These are phyloP conservation scores for Fusarium pseudonygamai DNA, from an alignment of 2,329 filamentous ascomycete species.

Conservation along the genomic window DNA sequence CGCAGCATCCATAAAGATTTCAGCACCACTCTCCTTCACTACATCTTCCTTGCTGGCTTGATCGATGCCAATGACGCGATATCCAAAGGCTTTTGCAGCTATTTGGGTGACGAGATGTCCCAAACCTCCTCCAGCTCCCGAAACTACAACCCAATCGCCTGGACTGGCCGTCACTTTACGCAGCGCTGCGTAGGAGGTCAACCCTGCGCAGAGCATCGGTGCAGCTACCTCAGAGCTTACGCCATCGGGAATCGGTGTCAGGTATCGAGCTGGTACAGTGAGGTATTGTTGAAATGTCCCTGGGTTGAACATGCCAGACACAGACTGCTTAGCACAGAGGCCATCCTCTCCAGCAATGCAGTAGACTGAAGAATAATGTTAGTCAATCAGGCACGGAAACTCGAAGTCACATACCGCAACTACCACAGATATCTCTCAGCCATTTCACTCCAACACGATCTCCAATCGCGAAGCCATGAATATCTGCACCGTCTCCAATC, in stretches of 20 bases:
- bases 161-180: not conserved
- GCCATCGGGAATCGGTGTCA: accelerated
- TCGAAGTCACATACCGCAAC: not conserved
- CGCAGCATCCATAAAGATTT: not conserved
- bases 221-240: not conserved
- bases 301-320: not conserved
- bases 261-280: not conserved
- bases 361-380: not conserved
- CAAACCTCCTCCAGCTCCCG: not conserved
- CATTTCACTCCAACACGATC: not conserved
- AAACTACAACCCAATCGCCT: not conserved
- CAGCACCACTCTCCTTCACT: not conserved
- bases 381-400: accelerated
- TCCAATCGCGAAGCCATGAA: not conserved
- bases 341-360: not conserved
- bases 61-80: not conserved
- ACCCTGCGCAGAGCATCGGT: not conserved
- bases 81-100: not conserved
- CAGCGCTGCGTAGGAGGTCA: not conserved
- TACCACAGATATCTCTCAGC: not conserved
- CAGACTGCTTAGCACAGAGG: not conserved
- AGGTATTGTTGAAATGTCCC: not conserved
- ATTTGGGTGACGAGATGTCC: not conserved
- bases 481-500: not conserved
- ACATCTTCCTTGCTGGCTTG: not conserved